Base-by-base conservation (phyloP, 441 rosid species). In the Croton laevigatus region DNA sequence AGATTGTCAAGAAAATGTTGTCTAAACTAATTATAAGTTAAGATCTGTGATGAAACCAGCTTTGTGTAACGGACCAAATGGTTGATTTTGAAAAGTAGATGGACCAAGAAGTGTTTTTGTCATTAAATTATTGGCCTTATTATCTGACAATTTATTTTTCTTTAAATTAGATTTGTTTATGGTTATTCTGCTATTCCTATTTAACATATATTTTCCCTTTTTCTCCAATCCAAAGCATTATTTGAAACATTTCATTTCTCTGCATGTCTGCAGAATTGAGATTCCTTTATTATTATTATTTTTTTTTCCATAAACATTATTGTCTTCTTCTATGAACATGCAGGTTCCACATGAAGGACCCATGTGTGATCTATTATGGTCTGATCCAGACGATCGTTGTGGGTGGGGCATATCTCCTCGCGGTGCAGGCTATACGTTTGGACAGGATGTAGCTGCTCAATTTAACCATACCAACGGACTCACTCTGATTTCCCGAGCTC, bases 391-490 rank as follows among this genome's bases (percentile, higher is more conserved):
- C 20, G 99, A 95, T 46, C 91, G 99, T 11, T 95, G 99, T 74
- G 99, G 99, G 38, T 95, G 99, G 99, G 99, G 98, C 54, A 92
- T 95, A 77, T 95, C 99, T 64, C 99, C 99, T 9, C 97, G 98
- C 55, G 99, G 99, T 71, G 99, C 99, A 58, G 99, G 99, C 38
- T 94, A 94, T 76, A 94, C 99, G 6, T 95, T 95, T 73, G 99
- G 99, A 68, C 98, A 92, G 80, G 99, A 95, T 74, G 91, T 94
- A 69, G 96, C 99, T 14, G 22, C 75, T 55, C 88, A 88, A 20
- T 94, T 92, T 80, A 92, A 94, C 78, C 94, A 89, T 73, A 89
- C 90, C 16, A 94, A 92, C 68, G 99, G 99, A 46, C 98, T 94
- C 66, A 75, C 83, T 73, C 81, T 94, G 76, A 94, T 94, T 74